Percentiles rank a stretch among this genome's conserved stretches.
These are phyloP conservation scores for Clarireedia paspali DNA, from an alignment of 2,329 filamentous ascomycete species.

Conservation along the genomic window DNA sequence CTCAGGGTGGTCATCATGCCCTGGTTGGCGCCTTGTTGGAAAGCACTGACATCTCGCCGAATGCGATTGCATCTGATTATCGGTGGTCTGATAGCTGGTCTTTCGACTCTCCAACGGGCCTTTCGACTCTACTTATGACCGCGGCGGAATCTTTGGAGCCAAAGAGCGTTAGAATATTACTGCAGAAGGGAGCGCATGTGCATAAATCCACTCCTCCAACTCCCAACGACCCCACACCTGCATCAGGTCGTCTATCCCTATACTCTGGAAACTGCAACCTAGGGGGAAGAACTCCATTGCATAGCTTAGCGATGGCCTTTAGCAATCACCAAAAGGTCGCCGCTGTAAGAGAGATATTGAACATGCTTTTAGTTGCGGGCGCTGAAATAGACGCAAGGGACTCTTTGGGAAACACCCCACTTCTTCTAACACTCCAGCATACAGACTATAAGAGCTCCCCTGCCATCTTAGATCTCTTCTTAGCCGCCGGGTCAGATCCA, in stretches of 20 bases:
- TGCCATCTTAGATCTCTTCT: background rate
- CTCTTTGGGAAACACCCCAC: conserved; percentile 9
- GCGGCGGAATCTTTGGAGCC: background rate
- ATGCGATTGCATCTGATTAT: background rate
- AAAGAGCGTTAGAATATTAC: background rate
- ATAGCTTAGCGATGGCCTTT: background rate
- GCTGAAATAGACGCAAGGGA: conserved; percentile 22
- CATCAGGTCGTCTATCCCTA: no score
- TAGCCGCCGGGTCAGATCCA: conserved; percentile 6
- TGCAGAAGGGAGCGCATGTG: background rate
- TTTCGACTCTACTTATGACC: background rate
- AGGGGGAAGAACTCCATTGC: background rate
- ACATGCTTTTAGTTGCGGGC: conserved; percentile 17
- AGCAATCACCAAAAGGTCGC: no score
- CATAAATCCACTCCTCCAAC: no score
- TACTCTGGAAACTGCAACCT: no score
- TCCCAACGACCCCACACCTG: background rate
- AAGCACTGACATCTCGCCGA: background rate
- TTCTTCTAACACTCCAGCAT: conserved; percentile 10
- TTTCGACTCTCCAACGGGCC: no score
- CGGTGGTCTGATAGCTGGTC: fast-evolving
- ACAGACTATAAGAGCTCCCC: background rate
- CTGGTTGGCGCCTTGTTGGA: background rate
- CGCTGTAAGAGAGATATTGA: background rate
- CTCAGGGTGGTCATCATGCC: background rate